These are phyloP conservation scores for Apiotrichum sp. DNA, from an alignment of 1,284 basidiomycete genomes.

Conservation along the genomic window DNA sequence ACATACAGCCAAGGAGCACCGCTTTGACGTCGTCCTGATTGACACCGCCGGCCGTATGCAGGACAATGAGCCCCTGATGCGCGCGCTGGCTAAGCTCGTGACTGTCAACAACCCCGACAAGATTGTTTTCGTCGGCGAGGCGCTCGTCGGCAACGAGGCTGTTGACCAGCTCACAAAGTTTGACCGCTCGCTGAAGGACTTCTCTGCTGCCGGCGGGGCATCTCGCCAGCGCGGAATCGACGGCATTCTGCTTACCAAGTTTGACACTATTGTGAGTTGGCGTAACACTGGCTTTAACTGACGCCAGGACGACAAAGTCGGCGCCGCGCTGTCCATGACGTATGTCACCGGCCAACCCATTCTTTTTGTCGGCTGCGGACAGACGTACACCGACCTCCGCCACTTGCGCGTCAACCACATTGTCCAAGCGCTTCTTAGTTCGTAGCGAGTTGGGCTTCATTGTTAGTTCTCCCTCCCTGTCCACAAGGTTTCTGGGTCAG, in stretches of 20 bases:
- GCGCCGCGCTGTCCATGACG: constrained; percentile 93
- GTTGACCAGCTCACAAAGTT: constrained; percentile 93
- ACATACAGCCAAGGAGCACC: constrained; percentile 65
- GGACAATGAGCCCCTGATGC: constrained; percentile 97
- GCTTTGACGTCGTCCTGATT: constrained; percentile 89
- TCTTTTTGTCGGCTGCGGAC: constrained; percentile 90
- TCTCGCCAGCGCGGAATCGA: constrained; percentile 69
- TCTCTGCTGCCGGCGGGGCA: constrained; percentile 50
- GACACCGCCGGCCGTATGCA: constrained; percentile 99
- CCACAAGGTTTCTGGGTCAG: too few relatives aligned
- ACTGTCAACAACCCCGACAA: constrained; percentile 89
- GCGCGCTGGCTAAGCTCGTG: constrained; percentile 95
- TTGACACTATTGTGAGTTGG: constrained; percentile 71
- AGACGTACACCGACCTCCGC: constrained; percentile 90
- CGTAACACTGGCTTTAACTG: background rate
- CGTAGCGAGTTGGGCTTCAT: constrained; percentile 45
- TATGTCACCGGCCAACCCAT: constrained; percentile 96
- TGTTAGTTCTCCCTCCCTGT: too few relatives aligned
- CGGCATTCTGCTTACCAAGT: constrained; percentile 93
- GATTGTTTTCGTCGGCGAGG: constrained; percentile 93
- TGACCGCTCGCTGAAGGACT: constrained; percentile 82
- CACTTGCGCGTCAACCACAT: constrained; percentile 86
- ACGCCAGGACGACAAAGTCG: constrained; percentile 59
- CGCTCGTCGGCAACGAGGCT: constrained; percentile 91
- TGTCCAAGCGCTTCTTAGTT: constrained; percentile 78